Percentiles rank a stretch among this genome's conserved stretches.
phyloP scores from a whole-genome alignment of 2,329 filamentous ascomycete genomes.

The Cadophora sp. region DNA sequence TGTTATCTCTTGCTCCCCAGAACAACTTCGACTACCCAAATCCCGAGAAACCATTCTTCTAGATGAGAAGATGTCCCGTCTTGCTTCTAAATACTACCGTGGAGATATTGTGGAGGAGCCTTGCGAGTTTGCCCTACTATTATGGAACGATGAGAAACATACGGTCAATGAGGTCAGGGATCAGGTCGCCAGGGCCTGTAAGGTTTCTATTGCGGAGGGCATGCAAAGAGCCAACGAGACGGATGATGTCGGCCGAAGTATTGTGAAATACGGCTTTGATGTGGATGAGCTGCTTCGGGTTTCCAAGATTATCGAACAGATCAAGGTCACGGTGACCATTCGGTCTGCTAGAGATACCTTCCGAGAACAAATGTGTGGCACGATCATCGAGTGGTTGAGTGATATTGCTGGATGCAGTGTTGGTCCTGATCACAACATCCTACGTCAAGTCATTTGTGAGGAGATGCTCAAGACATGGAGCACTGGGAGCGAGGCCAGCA shows the following conservation, averaged over 20 bases:
- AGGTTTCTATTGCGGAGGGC: constrained; percentile 72
- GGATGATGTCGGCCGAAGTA: constrained; percentile 84
- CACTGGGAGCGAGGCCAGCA: constrained; percentile 81
- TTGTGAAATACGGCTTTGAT: constrained; percentile 78
- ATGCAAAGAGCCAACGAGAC: constrained; percentile 83
- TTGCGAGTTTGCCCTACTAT: constrained; percentile 80
- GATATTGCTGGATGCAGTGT: constrained; percentile 92
- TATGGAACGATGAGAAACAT: constrained; percentile 99
- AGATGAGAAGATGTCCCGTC: constrained; percentile 81
- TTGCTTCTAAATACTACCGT: constrained; percentile 77
- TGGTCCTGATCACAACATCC: constrained; percentile 77
- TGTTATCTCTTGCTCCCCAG: constrained; percentile 96
- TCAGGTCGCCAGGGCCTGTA: constrained; percentile 89
- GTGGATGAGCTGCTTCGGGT: constrained; percentile 76
- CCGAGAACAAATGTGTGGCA: constrained; percentile 97
- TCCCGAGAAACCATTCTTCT: constrained; percentile 79
- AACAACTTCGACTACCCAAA: constrained; percentile 88
- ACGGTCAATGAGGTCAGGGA: constrained; percentile 90
- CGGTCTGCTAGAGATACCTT: constrained; percentile 94
- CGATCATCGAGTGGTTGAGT: constrained; percentile 93
- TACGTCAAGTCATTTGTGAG: constrained; percentile 86
- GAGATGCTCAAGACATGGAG: constrained; percentile 90
- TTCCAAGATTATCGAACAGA: constrained; percentile 88
- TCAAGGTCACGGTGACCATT: constrained; percentile 95
- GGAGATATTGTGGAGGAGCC: constrained; percentile 67